phyloP scores from a whole-genome alignment of 1,139 yeast genomes.

The Suhomyces ambrosiae region DNA sequence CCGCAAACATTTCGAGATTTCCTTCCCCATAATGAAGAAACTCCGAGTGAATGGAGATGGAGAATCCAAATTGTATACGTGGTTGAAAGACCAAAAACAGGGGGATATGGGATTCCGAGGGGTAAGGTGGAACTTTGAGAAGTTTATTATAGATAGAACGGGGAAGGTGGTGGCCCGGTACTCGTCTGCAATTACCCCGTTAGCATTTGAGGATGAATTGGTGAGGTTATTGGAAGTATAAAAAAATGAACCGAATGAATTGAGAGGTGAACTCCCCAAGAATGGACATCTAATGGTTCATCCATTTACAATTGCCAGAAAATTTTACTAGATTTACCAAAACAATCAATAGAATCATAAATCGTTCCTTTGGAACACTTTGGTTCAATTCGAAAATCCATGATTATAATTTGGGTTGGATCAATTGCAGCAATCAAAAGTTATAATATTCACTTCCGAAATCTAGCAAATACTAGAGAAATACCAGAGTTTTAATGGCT shows the following conservation, averaged over 20 bases:
- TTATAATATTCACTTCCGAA: no score
- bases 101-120: conserved; percentile 79
- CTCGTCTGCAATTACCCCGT: conserved; percentile 70
- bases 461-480: no score
- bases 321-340: no score
- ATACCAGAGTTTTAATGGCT: no score
- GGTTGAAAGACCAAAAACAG: conserved; percentile 28
- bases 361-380: no score
- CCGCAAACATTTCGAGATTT: conserved; percentile 61
- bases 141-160: conserved; percentile 70
- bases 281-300: no score
- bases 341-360: no score
- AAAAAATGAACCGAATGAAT: neutral
- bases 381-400: no score
- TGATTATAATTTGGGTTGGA: no score
- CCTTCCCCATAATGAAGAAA: conserved; percentile 44
- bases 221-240: conserved; percentile 39
- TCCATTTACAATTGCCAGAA: no score
- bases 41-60: conserved; percentile 39
- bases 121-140: conserved; percentile 94
- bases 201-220: conserved; percentile 51
- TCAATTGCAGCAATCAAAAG: no score
- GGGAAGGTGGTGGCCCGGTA: conserved; percentile 78
- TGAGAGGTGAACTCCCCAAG: no score
- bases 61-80: conserved; percentile 33